Conservation (phyloP, 148 eudicot genomes). For the Rhododendron vialii region DNA sequence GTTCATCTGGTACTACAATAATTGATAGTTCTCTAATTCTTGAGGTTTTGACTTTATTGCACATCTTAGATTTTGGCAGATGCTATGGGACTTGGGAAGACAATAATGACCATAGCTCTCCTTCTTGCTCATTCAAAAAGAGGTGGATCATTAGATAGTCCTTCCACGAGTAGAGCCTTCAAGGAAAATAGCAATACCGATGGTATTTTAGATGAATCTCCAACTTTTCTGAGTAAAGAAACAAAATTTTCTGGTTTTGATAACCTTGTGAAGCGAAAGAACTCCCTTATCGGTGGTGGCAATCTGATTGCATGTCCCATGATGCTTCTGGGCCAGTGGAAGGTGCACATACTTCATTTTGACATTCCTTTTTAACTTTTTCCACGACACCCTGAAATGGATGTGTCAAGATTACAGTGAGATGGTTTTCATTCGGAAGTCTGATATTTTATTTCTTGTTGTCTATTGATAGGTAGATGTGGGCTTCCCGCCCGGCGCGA, state of each 20-base stretch:
- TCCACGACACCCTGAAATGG: background rate
- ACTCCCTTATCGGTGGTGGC: conserved; percentile 50
- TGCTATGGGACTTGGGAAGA: conserved; percentile 99
- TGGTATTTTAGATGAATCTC: conserved; percentile 39
- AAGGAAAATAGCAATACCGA: conserved; percentile 34
- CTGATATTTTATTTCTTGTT: conserved; percentile 10
- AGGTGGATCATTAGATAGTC: conserved; percentile 45
- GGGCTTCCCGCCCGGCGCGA: too few species aligned
- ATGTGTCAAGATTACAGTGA: background rate
- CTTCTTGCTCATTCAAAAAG: conserved; percentile 74
- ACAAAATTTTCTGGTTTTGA: conserved; percentile 56
- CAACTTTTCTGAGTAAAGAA: conserved; percentile 39
- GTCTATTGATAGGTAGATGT: conserved; percentile 32
- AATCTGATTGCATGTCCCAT: conserved; percentile 91
- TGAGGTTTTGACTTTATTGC: conserved; percentile 27
- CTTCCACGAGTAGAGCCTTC: conserved; percentile 31
- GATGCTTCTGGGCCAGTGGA: conserved; percentile 98
- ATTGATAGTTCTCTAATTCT: conserved; percentile 3
- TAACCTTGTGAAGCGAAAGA: conserved; percentile 48
- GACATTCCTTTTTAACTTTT: background rate
- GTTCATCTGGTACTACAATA: conserved; percentile 8
- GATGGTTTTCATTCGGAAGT: background rate
- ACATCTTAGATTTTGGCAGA: conserved; percentile 82
- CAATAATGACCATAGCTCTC: conserved; percentile 93
- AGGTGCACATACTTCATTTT: conserved; percentile 42